Evolutionary conservation across 805 yeast species (phyloP).

Genomic region (Barnettozyma salicaria): DNA sequence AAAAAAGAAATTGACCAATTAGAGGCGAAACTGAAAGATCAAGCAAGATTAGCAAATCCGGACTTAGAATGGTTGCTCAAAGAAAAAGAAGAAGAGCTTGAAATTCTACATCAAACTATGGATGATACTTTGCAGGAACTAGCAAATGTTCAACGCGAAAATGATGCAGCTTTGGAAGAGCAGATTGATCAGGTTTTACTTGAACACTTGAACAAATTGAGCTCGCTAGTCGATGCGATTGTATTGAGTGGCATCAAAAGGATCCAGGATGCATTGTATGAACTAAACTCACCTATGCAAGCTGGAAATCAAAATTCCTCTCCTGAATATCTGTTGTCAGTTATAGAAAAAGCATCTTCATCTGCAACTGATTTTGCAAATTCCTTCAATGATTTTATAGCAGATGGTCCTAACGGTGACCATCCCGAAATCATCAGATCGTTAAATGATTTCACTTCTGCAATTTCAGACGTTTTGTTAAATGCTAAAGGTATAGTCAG

Average conservation of each 20-base stretch:
- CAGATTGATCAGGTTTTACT: slow-evolving; percentile 49
- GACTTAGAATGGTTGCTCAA: slow-evolving; percentile 42
- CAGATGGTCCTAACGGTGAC: slow-evolving; percentile 67
- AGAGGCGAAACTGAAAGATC: slow-evolving; percentile 30
- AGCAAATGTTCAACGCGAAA: slow-evolving; percentile 42
- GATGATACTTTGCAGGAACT: slow-evolving; percentile 63
- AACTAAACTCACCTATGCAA: slow-evolving; percentile 72
- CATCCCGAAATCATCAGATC: slow-evolving; percentile 56
- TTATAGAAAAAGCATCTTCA: slow-evolving; percentile 64
- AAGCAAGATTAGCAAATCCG: slow-evolving; percentile 19
- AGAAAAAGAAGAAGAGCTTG: slow-evolving; percentile 74
- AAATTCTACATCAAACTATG: slow-evolving; percentile 72
- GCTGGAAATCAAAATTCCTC: slow-evolving; percentile 76
- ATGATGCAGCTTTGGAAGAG: slow-evolving; percentile 49
- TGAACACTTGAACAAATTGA: slow-evolving; percentile 43
- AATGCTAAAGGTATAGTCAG: slow-evolving; percentile 66
- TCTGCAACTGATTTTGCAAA: slow-evolving; percentile 76
- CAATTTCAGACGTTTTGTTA: slow-evolving; percentile 56
- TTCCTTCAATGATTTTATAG: slow-evolving; percentile 66
- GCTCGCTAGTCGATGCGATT: slow-evolving; percentile 62
- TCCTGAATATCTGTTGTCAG: slow-evolving; percentile 59
- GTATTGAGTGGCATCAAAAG: slow-evolving; percentile 62
- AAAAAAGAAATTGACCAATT: slow-evolving; percentile 54
- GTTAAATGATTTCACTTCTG: slow-evolving; percentile 55
- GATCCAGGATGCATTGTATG: slow-evolving; percentile 65